Evolutionary conservation across 805 yeast genomes (phyloP).

Genomic region (Candida golubevii): DNA sequence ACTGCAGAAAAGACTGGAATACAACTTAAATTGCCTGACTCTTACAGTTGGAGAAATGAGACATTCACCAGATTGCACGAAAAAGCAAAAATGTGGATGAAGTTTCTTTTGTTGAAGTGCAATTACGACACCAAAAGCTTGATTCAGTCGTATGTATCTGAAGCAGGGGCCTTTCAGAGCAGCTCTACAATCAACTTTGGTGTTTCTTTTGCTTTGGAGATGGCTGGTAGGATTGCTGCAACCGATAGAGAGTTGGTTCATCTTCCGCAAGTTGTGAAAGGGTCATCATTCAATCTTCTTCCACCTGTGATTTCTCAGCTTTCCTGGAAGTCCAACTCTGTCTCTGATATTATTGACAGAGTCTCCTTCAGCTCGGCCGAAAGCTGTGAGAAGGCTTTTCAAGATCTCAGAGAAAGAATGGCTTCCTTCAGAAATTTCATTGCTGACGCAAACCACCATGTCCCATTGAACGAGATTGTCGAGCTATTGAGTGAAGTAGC

Average conservation of each 20-base stretch:
- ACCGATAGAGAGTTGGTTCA: slow-evolving; percentile 62
- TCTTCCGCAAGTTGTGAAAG: slow-evolving; percentile 33
- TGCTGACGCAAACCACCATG: slow-evolving; percentile 6
- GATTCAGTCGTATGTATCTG: slow-evolving; percentile 69
- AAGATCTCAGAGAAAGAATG: slow-evolving; percentile 26
- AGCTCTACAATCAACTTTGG: slow-evolving; percentile 57
- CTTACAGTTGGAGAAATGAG: slow-evolving; percentile 66
- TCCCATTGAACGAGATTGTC: slow-evolving; percentile 27
- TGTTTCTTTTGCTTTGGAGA: slow-evolving; percentile 82
- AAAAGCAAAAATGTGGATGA: slow-evolving; percentile 66
- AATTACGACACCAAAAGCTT: slow-evolving; percentile 74
- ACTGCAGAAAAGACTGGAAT: slow-evolving; percentile 43
- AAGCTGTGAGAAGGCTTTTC: slow-evolving; percentile 26
- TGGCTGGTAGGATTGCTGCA: slow-evolving; percentile 72
- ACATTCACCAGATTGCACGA: slow-evolving; percentile 59
- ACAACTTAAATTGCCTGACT: slow-evolving; percentile 62
- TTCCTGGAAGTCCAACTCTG: slow-evolving; percentile 56
- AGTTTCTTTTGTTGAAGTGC: slow-evolving; percentile 50
- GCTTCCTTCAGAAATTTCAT: slow-evolving; percentile 13
- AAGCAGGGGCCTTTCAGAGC: slow-evolving; percentile 17
- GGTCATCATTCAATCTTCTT: slow-evolving; percentile 48
- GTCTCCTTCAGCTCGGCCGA: slow-evolving; percentile 24
- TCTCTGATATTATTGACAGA: slow-evolving; percentile 29
- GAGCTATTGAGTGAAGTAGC: slow-evolving; percentile 45
- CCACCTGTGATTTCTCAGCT: slow-evolving; percentile 75